phyloP scores from a whole-genome alignment of 164 flowering plant genomes.

The Macadamia tetraphylla region DNA sequence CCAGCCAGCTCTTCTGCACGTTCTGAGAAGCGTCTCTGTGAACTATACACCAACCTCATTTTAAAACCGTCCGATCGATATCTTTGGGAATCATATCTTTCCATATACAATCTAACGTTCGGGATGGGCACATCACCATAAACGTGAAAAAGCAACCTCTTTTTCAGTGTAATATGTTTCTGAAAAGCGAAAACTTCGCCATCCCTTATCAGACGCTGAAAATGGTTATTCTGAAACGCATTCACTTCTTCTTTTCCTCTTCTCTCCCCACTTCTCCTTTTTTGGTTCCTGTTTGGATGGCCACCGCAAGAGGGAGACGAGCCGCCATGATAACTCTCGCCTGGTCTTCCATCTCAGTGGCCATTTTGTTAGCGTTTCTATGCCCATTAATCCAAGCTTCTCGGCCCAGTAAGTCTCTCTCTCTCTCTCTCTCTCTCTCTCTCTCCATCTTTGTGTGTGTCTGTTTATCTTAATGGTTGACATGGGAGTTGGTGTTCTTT shows the following conservation, averaged over 20 bases:
- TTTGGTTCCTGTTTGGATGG: constrained; percentile 1
- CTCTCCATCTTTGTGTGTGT: constrained; percentile 5
- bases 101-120: no score
- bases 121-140: no score
- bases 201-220: no score
- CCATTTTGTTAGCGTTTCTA: constrained; percentile 19
- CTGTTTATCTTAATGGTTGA: background rate
- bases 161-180: no score
- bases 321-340: constrained; percentile 1
- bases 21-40: background rate
- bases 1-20: no score
- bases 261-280: background rate
- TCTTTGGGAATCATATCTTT: no score
- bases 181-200: no score
- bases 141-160: no score
- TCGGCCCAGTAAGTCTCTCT: constrained; percentile 17
- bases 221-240: no score
- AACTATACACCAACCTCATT: background rate
- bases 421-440: constrained; percentile 7
- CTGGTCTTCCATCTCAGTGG: constrained; percentile 9
- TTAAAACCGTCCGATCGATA: background rate
- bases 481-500: background rate
- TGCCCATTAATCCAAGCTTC: constrained; percentile 21
- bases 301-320: background rate
- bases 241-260: no score